A percentile compares a stretch with the other conserved stretches of the same genome.
Conservation (phyloP, 225 moss, liverwort and hornwort species). For the Antitrichia curtipendula region DNA sequence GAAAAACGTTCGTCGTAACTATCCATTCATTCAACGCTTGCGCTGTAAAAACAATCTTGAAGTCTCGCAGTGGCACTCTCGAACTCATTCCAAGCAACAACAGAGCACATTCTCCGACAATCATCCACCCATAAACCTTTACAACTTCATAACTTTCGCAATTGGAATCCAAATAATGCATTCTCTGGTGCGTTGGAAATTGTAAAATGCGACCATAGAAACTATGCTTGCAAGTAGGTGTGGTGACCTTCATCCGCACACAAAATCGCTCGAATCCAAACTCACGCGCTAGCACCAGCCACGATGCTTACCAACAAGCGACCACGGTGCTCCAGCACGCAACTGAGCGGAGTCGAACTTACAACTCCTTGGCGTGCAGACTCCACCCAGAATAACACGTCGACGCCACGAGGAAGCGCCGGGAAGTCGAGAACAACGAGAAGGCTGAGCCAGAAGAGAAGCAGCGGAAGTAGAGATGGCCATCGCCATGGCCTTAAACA, state of each 20-base stretch:
- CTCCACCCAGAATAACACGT: neutral
- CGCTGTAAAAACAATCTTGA: neutral
- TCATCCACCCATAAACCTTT: neutral
- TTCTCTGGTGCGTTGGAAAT: no score
- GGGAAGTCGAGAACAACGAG: neutral
- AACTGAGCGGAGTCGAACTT: neutral
- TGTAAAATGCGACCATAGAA: neutral
- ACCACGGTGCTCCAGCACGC: neutral
- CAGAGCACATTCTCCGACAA: neutral
- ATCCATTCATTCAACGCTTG: neutral
- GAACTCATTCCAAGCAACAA: neutral
- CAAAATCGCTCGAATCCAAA: neutral
- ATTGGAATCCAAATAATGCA: neutral
- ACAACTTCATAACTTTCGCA: neutral
- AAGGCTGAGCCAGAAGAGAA: neutral
- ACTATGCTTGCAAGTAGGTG: neutral
- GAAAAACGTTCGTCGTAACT: neutral
- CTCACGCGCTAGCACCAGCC: neutral
- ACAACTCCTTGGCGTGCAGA: neutral
- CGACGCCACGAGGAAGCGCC: neutral
- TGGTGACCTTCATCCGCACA: neutral
- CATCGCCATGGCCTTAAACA: slow-evolving; percentile 10
- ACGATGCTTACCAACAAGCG: slow-evolving; percentile 1
- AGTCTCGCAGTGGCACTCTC: neutral
- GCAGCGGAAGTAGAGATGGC: neutral